Conservation (phyloP, 495 filamentous ascomycete genomes). For the Chlorociboria aeruginascens region DNA sequence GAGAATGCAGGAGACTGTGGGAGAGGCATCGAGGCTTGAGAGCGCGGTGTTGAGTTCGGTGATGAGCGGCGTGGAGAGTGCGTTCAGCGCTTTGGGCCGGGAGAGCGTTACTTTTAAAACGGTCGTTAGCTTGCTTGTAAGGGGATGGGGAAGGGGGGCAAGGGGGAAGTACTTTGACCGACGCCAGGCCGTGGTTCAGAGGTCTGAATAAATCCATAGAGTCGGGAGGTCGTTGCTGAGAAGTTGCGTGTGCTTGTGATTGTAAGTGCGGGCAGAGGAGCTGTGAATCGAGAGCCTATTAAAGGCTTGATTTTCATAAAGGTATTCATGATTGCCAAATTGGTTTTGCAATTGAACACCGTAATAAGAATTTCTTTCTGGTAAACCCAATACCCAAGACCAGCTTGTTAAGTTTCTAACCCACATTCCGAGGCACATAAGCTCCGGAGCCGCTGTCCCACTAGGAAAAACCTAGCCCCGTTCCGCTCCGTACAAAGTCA, state of each 20-base stretch:
- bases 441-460: background rate
- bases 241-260: constrained; percentile 27
- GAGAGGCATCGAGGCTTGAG: constrained; percentile 54
- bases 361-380: background rate
- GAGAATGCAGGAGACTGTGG: constrained; percentile 61
- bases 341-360: background rate
- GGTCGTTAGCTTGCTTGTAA: constrained; percentile 9
- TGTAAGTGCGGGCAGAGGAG: constrained; percentile 29
- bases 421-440: background rate
- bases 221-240: constrained; percentile 38
- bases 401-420: constrained; percentile 1
- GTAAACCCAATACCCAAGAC: background rate
- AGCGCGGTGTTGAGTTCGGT: constrained; percentile 79
- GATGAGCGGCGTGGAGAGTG: constrained; percentile 79
- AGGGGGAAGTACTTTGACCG: constrained; percentile 53
- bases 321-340: constrained; percentile 35
- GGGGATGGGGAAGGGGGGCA: background rate
- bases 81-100: constrained; percentile 90
- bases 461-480: background rate
- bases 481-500: too few species aligned
- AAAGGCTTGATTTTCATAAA: constrained; percentile 42
- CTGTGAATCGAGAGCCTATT: constrained; percentile 42
- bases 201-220: constrained; percentile 73
- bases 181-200: constrained; percentile 79
- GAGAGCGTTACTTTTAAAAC: constrained; percentile 86